Percentiles rank a stretch among this genome's conserved stretches.
Conservation (phyloP, 768 basidiomycete genomes). For the Amanita rubescens region DNA sequence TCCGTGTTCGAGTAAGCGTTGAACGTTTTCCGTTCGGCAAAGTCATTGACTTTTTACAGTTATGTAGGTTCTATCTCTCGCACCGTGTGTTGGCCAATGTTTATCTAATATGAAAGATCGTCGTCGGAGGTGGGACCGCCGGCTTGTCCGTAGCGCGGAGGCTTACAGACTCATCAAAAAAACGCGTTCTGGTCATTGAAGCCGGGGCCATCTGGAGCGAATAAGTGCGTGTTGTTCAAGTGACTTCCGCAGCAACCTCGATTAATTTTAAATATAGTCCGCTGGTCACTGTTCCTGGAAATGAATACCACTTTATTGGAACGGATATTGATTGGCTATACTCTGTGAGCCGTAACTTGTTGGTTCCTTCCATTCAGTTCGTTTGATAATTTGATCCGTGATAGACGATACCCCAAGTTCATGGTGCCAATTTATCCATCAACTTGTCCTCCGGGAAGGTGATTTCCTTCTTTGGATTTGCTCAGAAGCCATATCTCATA, state of each 20-base stretch:
- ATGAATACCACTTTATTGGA: slow-evolving; percentile 20
- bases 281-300: slow-evolving; percentile 21
- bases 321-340: slow-evolving; percentile 23
- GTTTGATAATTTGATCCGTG: not conserved
- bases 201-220: slow-evolving; percentile 21
- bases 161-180: slow-evolving; percentile 25
- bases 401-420: slow-evolving; percentile 18
- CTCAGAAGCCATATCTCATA: not conserved
- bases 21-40: no score
- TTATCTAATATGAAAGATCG: slow-evolving; percentile 19
- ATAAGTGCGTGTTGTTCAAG: slow-evolving; percentile 13
- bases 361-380: not conserved
- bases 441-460: slow-evolving; percentile 25
- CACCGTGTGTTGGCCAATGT: not conserved
- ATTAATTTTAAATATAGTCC: slow-evolving; percentile 7
- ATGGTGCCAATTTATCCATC: slow-evolving; percentile 17
- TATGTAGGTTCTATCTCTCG: not conserved
- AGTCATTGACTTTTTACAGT: slow-evolving; percentile 3
- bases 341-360: slow-evolving; percentile 11
- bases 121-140: slow-evolving; percentile 26
- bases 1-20: slow-evolving; percentile 18
- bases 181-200: slow-evolving; percentile 32
- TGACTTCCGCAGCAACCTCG: no score
- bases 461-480: not conserved
- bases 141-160: slow-evolving; percentile 26